Percentiles rank a stretch among this genome's conserved stretches.
phyloP scores from a whole-genome alignment of 371 early-diverging fungal genomes.

The Dichotomocladium elegans region DNA sequence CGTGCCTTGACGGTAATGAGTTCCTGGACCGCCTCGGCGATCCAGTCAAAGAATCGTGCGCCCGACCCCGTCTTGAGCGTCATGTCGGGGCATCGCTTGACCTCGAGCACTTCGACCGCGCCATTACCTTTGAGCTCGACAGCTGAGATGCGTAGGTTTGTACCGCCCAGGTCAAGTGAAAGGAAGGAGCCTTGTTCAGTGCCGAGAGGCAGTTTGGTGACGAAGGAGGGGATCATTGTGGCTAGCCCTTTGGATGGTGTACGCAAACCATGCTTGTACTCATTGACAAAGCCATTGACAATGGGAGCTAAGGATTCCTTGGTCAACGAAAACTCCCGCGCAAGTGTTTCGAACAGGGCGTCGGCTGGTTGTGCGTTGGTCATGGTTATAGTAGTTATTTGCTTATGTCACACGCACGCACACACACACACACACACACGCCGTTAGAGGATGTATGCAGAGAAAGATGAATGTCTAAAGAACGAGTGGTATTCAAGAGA shows the following conservation, averaged over 20 bases:
- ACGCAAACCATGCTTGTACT: slow-evolving; percentile 40
- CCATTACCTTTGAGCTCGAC: slow-evolving; percentile 71
- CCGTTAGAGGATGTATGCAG: too few species aligned
- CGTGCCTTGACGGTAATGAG: slow-evolving; percentile 24
- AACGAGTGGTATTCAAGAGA: too few species aligned
- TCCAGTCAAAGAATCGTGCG: slow-evolving; percentile 81
- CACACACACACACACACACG: too few species aligned
- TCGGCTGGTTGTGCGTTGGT: slow-evolving; percentile 5
- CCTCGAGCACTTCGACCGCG: slow-evolving; percentile 59
- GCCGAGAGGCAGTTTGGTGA: slow-evolving; percentile 75
- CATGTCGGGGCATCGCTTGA: slow-evolving; percentile 60
- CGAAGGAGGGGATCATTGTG: slow-evolving; percentile 79
- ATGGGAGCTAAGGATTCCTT: slow-evolving; percentile 48
- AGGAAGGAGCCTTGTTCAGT: slow-evolving; percentile 80
- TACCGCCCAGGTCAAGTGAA: slow-evolving; percentile 90
- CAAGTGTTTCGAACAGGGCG: slow-evolving; percentile 11
- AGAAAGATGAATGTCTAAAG: too few species aligned
- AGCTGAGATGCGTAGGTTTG: slow-evolving; percentile 82
- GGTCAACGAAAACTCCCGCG: slow-evolving; percentile 13
- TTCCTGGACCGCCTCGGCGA: slow-evolving; percentile 61
- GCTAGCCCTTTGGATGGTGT: slow-evolving; percentile 50
- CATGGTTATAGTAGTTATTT: not conserved
- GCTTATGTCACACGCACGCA: too few species aligned
- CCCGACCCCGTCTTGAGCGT: slow-evolving; percentile 66
- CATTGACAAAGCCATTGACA: slow-evolving; percentile 44